phyloP scores from a whole-genome alignment of 495 filamentous ascomycete genomes.

The Talaromyces trachyspermus region DNA sequence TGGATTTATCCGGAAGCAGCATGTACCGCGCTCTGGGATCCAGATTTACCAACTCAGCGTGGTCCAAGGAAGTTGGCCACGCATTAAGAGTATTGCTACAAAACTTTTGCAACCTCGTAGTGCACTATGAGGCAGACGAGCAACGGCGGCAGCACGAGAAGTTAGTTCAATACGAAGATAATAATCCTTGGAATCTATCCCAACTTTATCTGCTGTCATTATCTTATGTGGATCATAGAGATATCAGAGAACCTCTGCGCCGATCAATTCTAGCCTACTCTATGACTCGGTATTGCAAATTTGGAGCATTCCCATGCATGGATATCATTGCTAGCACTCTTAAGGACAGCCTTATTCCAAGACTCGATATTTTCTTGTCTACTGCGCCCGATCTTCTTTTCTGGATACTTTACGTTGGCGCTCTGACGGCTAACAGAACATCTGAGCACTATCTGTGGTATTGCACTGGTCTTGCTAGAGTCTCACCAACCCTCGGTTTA shows the following conservation, averaged over 20 bases:
- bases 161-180: no score
- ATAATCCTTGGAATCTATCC: no score
- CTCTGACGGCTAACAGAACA: not conserved
- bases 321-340: not conserved
- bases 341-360: not conserved
- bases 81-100: no score
- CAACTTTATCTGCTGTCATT: no score
- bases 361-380: not conserved
- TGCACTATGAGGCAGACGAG: no score
- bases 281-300: constrained; percentile 1
- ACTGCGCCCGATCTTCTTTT: not conserved
- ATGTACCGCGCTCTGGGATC: no score
- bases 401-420: not conserved
- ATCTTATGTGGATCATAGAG: no score
- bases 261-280: not conserved
- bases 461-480: constrained; percentile 1
- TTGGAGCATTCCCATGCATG: not conserved
- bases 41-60: no score
- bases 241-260: not conserved
- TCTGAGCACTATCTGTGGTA: not conserved
- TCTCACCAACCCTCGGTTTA: not conserved
- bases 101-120: no score
- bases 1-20: no score
- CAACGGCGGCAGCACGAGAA: no score
- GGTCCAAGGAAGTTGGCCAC: no score